These are phyloP conservation scores for Paracoccidioides brasiliensis DNA, from an alignment of 2,329 filamentous ascomycete species.

Conservation along the genomic window DNA sequence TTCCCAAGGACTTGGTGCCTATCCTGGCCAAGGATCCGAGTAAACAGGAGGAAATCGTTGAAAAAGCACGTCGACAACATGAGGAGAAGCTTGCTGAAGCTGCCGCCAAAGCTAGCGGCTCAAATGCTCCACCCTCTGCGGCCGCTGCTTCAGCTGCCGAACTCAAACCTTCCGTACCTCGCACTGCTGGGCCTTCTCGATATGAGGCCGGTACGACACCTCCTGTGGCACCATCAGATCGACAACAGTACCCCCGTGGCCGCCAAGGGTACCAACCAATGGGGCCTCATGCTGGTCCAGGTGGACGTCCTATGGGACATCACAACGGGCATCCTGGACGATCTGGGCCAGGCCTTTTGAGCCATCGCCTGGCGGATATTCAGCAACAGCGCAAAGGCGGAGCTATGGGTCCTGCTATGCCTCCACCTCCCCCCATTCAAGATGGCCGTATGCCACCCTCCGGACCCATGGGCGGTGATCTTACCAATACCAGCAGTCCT, in stretches of 20 bases:
- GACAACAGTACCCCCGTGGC: slow-evolving; percentile 35
- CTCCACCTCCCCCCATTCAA: slow-evolving; percentile 44
- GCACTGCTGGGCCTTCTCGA: slow-evolving; percentile 34
- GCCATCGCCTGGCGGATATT: slow-evolving; percentile 40
- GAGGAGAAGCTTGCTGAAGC: slow-evolving; percentile 38
- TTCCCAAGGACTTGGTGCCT: slow-evolving; percentile 79
- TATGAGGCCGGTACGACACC: slow-evolving; percentile 28
- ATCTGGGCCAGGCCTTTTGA: slow-evolving; percentile 33
- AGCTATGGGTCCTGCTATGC: slow-evolving; percentile 29
- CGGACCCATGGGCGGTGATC: slow-evolving; percentile 46
- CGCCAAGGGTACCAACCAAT: slow-evolving; percentile 36
- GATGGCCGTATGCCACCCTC: slow-evolving; percentile 62
- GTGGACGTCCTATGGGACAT: slow-evolving; percentile 28
- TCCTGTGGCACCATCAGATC: slow-evolving; percentile 28
- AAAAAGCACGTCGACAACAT: slow-evolving; percentile 67
- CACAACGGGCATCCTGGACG: slow-evolving; percentile 32
- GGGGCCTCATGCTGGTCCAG: slow-evolving; percentile 31
- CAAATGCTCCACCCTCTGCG: slow-evolving; percentile 10
- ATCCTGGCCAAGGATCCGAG: slow-evolving; percentile 94
- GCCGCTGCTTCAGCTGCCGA: slow-evolving; percentile 28
- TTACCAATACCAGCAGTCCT: slow-evolving; percentile 33
- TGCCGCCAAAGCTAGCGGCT: slow-evolving; percentile 4
- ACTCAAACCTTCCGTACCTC: slow-evolving; percentile 39
- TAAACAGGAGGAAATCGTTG: slow-evolving; percentile 87
- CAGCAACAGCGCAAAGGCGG: slow-evolving; percentile 39